These are phyloP conservation scores for Citrus mangshanensis DNA, from an alignment of 345 rosid species.

Conservation along the genomic window DNA sequence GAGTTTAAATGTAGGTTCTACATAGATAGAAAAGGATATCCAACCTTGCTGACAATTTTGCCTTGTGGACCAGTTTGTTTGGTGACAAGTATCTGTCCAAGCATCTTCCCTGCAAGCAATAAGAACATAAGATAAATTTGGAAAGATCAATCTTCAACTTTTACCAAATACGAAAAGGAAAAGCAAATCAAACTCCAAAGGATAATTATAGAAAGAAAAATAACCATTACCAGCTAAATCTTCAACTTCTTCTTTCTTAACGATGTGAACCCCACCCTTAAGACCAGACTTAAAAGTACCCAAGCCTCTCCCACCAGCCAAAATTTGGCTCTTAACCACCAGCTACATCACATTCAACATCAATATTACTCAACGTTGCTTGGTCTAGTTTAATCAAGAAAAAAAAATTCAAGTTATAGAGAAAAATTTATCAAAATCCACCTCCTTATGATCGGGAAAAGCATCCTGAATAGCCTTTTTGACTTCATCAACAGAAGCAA, in stretches of 20 bases:
- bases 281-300: conserved; percentile 90
- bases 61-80: conserved; percentile 98
- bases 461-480: conserved; percentile 51
- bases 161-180: not conserved
- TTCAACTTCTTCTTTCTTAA: conserved; percentile 66
- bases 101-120: conserved; percentile 75
- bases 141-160: not conserved
- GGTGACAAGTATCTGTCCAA: conserved; percentile 94
- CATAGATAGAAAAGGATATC: conserved; percentile 7
- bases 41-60: conserved; percentile 97
- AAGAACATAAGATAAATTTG: conserved; percentile 7
- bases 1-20: not conserved
- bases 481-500: conserved; percentile 61
- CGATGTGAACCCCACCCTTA: conserved; percentile 95
- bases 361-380: not conserved
- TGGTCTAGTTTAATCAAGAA: too few species aligned
- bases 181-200: not conserved
- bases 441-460: conserved; percentile 79
- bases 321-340: conserved; percentile 95
- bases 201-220: not conserved
- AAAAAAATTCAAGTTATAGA: not conserved
- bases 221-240: conserved; percentile 65
- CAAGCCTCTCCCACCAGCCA: conserved; percentile 99
- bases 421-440: conserved; percentile 7
- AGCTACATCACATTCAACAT: conserved; percentile 44